Conservation (phyloP, 169 alveolate genomes). For the Cryptosporidium viatorum region DNA sequence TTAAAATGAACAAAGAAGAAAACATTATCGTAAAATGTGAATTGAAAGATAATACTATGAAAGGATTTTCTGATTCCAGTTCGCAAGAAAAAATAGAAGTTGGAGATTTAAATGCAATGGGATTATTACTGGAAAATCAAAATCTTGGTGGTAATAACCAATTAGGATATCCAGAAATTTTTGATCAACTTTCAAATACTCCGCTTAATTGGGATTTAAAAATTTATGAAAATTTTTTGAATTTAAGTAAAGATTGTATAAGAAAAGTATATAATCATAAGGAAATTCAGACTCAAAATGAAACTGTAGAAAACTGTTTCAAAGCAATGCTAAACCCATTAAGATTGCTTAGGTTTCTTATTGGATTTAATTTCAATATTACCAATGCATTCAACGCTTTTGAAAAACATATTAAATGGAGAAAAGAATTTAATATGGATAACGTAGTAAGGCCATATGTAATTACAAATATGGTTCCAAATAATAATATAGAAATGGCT, state of each 20-base stretch:
- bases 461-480: slow-evolving; percentile 73
- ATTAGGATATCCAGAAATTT: slow-evolving; percentile 12
- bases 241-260: slow-evolving; percentile 23
- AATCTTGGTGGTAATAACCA: not conserved
- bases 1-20: not conserved
- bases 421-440: slow-evolving; percentile 67
- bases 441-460: slow-evolving; percentile 67
- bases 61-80: slow-evolving; percentile 27
- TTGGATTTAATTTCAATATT: slow-evolving; percentile 46
- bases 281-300: not conserved
- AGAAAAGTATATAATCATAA: slow-evolving; percentile 7
- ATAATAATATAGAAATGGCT: slow-evolving; percentile 73
- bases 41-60: not conserved
- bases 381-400: slow-evolving; percentile 38
- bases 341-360: slow-evolving; percentile 48
- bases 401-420: slow-evolving; percentile 62
- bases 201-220: slow-evolving; percentile 40
- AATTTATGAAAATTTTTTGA: slow-evolving; percentile 38
- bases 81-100: slow-evolving; percentile 38
- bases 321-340: slow-evolving; percentile 50
- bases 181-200: slow-evolving; percentile 14
- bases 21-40: slow-evolving; percentile 32
- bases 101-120: slow-evolving; percentile 30
- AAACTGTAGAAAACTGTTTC: slow-evolving; percentile 55
- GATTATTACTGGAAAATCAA: not conserved